phyloP scores from a whole-genome alignment of 768 basidiomycete genomes.

The Mycena epipterygia region DNA sequence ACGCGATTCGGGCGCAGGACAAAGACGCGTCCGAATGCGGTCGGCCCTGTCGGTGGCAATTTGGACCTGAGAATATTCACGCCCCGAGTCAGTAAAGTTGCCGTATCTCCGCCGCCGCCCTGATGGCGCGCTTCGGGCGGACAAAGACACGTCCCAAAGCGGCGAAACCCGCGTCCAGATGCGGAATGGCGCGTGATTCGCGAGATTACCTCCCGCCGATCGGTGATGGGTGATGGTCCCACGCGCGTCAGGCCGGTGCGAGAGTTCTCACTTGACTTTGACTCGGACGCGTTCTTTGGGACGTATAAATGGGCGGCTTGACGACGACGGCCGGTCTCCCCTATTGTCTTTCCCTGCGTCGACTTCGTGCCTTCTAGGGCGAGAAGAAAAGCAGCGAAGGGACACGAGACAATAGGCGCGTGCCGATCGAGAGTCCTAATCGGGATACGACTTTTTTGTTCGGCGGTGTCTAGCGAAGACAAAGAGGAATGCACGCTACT shows the following conservation, averaged over 20 bases:
- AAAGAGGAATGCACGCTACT: slow-evolving; percentile 50
- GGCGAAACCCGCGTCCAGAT: not conserved
- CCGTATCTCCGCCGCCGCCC: not conserved
- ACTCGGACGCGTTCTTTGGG: slow-evolving; percentile 25
- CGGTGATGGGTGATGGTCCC: slow-evolving; percentile 8
- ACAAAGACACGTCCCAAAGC: not conserved
- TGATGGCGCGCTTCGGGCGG: not conserved
- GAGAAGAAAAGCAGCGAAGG: not conserved
- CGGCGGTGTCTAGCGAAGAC: slow-evolving; percentile 42
- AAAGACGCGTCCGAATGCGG: too few species aligned
- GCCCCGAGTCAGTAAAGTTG: too few species aligned
- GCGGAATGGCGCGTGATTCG: not conserved
- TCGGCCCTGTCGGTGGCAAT: too few species aligned
- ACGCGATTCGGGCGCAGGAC: too few species aligned
- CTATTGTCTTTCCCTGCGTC: slow-evolving; percentile 17
- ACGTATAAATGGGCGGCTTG: slow-evolving; percentile 3
- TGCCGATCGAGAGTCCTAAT: slow-evolving; percentile 6
- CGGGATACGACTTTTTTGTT: slow-evolving; percentile 50
- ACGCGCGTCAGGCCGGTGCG: slow-evolving; percentile 16
- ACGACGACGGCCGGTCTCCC: slow-evolving; percentile 11
- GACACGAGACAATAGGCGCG: slow-evolving; percentile 33
- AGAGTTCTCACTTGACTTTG: slow-evolving; percentile 25
- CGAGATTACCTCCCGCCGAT: slow-evolving; percentile 22
- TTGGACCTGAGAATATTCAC: too few species aligned
- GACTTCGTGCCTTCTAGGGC: not conserved